Percentiles rank a stretch among this genome's conserved stretches.
These are phyloP conservation scores for Inosperma sp. DNA, from an alignment of 768 basidiomycete species.

Conservation along the genomic window DNA sequence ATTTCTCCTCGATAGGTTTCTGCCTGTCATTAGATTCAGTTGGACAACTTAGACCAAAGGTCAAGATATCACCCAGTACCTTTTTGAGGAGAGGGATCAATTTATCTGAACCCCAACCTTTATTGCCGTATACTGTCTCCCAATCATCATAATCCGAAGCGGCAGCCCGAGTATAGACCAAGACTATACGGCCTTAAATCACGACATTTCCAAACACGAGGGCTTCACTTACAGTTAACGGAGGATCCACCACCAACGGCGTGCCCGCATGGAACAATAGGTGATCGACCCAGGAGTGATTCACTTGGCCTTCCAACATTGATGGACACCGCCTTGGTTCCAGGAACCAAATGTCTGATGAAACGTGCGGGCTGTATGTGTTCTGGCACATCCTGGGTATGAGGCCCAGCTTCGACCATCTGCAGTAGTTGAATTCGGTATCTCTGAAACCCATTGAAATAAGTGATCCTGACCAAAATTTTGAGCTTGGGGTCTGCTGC, in stretches of 20 bases:
- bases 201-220: background rate
- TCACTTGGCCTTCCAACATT: constrained; percentile 43
- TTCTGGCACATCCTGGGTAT: too few species aligned
- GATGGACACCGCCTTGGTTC: constrained; percentile 39
- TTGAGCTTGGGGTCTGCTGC: too few species aligned
- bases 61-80: too few species aligned
- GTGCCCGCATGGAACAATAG: constrained; percentile 42
- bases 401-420: too few species aligned
- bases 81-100: constrained; percentile 59
- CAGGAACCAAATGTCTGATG: constrained; percentile 35
- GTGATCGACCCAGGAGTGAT: constrained; percentile 40
- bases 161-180: constrained; percentile 54
- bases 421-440: too few species aligned
- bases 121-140: constrained; percentile 46
- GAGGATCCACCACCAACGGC: constrained; percentile 60
- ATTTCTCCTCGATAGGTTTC: constrained; percentile 36
- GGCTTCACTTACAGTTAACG: constrained; percentile 47
- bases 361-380: too few species aligned
- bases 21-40: constrained; percentile 34
- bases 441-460: too few species aligned
- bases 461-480: too few species aligned
- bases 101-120: constrained; percentile 55
- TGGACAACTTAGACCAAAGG: background rate
- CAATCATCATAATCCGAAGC: constrained; percentile 66
- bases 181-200: constrained; percentile 26